Evolutionary conservation across 176 grass and related monocot genomes (phyloP).

Genomic region (Zizania latifolia): DNA sequence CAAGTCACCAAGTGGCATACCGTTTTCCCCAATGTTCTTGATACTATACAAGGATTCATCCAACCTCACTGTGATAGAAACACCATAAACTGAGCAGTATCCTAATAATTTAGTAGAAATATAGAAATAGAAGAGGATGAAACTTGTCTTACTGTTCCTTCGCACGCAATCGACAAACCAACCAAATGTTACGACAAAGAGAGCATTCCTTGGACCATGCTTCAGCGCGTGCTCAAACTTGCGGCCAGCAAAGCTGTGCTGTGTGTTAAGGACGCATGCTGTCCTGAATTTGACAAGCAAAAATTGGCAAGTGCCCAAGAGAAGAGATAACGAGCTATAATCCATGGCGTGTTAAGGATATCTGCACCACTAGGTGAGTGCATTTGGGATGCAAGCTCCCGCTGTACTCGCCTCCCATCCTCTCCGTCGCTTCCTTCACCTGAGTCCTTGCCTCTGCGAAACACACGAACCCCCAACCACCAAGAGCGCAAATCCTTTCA

Average conservation of each 20-base stretch:
- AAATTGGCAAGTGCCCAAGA: not conserved
- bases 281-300: not conserved
- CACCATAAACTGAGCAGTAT: not conserved
- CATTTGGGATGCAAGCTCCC: slow-evolving; percentile 86
- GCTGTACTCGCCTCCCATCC: slow-evolving; percentile 88
- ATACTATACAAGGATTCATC: slow-evolving; percentile 77
- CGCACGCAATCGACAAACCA: slow-evolving; percentile 89
- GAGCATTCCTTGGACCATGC: slow-evolving; percentile 65
- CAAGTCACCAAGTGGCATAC: slow-evolving; percentile 50
- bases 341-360: slow-evolving; percentile 56
- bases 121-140: not conserved
- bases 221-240: slow-evolving; percentile 89
- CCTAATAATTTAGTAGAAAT: not conserved
- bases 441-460: slow-evolving; percentile 76
- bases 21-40: slow-evolving; percentile 59
- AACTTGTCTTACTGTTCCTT: slow-evolving; percentile 52
- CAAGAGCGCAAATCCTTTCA: not conserved
- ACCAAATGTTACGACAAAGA: slow-evolving; percentile 60
- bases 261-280: slow-evolving; percentile 36
- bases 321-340: not conserved
- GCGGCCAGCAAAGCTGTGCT: slow-evolving; percentile 72
- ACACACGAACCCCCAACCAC: not conserved
- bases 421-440: slow-evolving; percentile 88
- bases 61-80: slow-evolving; percentile 59
- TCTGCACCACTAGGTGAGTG: slow-evolving; percentile 94